Evolutionary conservation across 108 stramenopile genomes (phyloP).

Genomic region (Pseudonitzschia multistriata): DNA sequence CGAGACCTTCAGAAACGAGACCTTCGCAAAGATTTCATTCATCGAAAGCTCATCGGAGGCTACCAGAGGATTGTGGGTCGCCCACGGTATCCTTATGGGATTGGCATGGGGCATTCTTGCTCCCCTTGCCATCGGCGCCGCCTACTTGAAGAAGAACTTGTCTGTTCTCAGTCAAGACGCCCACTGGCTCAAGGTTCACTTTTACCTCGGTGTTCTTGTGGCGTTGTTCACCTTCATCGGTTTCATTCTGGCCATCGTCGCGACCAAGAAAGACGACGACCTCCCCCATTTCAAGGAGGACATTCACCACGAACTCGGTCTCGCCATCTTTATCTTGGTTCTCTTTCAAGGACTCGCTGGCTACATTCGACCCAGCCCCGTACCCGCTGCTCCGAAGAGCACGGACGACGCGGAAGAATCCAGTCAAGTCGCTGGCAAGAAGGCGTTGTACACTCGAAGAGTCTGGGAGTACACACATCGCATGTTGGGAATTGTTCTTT

Average conservation of each 20-base stretch:
- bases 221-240: constrained; percentile 31
- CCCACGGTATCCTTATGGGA: constrained; percentile 56
- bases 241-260: constrained; percentile 37
- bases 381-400: background rate
- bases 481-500: constrained; percentile 23
- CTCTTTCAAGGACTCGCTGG: constrained; percentile 36
- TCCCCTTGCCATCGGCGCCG: constrained; percentile 53
- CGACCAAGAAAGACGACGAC: constrained; percentile 16
- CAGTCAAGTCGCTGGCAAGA: background rate
- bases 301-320: constrained; percentile 29
- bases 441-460: constrained; percentile 10
- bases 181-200: constrained; percentile 39
- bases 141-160: constrained; percentile 31
- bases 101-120: constrained; percentile 61
- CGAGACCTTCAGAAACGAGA: background rate
- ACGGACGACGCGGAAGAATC: background rate
- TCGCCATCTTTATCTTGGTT: constrained; percentile 34
- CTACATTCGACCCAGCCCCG: constrained; percentile 30
- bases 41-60: background rate
- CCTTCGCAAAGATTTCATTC: background rate
- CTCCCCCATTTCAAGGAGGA: constrained; percentile 26
- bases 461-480: constrained; percentile 32
- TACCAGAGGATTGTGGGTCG: constrained; percentile 35
- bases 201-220: constrained; percentile 21
- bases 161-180: constrained; percentile 9